Conservation (phyloP, 2,329 filamentous ascomycete genomes). For the Fulvia fulva region DNA sequence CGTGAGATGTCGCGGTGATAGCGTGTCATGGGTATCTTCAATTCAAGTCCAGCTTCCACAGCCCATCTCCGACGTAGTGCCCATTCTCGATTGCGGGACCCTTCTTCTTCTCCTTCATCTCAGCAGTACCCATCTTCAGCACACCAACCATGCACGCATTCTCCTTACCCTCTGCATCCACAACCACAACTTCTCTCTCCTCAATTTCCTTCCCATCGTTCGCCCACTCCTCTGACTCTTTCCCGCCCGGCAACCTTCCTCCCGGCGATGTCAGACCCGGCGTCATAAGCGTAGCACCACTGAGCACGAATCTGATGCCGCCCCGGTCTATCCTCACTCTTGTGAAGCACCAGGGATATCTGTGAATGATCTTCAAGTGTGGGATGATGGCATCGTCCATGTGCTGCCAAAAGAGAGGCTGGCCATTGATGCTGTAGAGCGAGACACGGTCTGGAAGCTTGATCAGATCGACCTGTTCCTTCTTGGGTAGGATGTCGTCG, state of each 20-base stretch:
- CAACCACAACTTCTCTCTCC: slow-evolving; percentile 78
- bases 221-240: slow-evolving; percentile 39
- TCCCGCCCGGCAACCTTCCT: slow-evolving; percentile 65
- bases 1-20: background rate
- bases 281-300: slow-evolving; percentile 91
- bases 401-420: slow-evolving; percentile 89
- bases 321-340: slow-evolving; percentile 88
- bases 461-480: slow-evolving; percentile 81
- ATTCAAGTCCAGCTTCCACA: slow-evolving; percentile 71
- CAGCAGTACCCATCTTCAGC: slow-evolving; percentile 77
- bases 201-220: slow-evolving; percentile 64
- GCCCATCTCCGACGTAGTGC: slow-evolving; percentile 88
- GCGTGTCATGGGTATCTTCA: slow-evolving; percentile 32
- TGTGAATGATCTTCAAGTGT: slow-evolving; percentile 83
- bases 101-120: slow-evolving; percentile 92
- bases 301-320: slow-evolving; percentile 93
- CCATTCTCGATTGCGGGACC: slow-evolving; percentile 90
- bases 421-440: slow-evolving; percentile 75
- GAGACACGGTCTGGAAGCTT: slow-evolving; percentile 90
- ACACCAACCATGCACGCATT: slow-evolving; percentile 85
- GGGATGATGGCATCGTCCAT: slow-evolving; percentile 73
- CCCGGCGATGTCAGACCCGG: slow-evolving; percentile 83
- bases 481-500: slow-evolving; percentile 93
- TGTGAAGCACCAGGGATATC: slow-evolving; percentile 79
- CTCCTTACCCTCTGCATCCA: slow-evolving; percentile 90